These are phyloP conservation scores for Pecoramyces ruminantium DNA, from an alignment of 192 early-diverging fungal species.

Conservation along the genomic window DNA sequence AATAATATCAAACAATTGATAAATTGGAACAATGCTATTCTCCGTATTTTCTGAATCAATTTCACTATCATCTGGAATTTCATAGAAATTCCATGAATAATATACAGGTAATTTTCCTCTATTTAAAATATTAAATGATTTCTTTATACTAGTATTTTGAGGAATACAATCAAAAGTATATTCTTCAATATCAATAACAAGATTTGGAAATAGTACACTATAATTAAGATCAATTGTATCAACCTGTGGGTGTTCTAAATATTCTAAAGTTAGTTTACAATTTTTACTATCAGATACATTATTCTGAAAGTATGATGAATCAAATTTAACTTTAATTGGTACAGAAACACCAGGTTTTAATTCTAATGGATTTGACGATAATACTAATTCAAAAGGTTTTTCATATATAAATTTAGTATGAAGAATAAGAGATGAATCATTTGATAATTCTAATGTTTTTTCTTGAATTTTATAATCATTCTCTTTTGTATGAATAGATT, in stretches of 20 bases:
- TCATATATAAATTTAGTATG: conserved; percentile 23
- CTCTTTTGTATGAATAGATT: conserved; percentile 20
- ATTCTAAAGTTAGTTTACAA: conserved; percentile 23
- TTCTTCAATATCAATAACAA: conserved; percentile 11
- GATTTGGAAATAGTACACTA: conserved; percentile 32
- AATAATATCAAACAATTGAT: conserved; percentile 30
- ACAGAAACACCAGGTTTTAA: conserved; percentile 15
- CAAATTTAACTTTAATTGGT: conserved; percentile 13
- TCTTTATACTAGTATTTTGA: conserved; percentile 19
- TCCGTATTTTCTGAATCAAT: conserved; percentile 10
- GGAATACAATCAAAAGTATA: conserved; percentile 29
- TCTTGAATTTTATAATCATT: conserved; percentile 15
- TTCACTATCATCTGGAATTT: conserved; percentile 2
- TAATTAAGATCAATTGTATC: conserved; percentile 27
- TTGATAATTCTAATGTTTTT: conserved; percentile 16
- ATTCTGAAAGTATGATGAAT: conserved; percentile 21
- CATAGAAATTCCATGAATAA: conserved; percentile 17
- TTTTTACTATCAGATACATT: conserved; percentile 24
- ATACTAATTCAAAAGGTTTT: neutral
- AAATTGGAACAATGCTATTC: conserved; percentile 3
- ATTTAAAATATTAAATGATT: conserved; percentile 22
- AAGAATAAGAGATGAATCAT: conserved; percentile 25
- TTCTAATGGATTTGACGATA: neutral
- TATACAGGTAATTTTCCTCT: conserved; percentile 20
- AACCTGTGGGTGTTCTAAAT: conserved; percentile 34